Conservation (phyloP, 179 eudicot genomes). For the Spergularia azorica region DNA sequence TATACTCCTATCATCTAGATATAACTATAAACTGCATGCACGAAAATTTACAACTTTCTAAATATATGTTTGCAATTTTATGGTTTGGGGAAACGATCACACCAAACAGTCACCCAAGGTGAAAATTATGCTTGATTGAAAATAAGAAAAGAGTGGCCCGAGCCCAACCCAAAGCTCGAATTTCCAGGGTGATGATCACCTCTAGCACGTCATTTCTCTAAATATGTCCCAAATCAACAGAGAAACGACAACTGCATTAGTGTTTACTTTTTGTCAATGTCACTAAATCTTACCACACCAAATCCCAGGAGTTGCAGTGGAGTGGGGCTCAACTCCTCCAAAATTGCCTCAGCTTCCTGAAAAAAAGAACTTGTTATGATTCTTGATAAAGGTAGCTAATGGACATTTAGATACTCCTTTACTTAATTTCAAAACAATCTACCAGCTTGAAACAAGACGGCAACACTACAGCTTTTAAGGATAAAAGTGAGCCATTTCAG, state of each 20-base stretch:
- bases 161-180: too few relatives aligned
- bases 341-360: constrained; percentile 95
- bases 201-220: constrained; percentile 3
- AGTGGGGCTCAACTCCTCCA: constrained; percentile 76
- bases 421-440: neutral
- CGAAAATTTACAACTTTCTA: too few relatives aligned
- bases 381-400: neutral
- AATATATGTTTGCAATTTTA: neutral
- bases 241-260: constrained; percentile 1
- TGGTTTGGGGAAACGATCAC: neutral
- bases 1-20: too few relatives aligned
- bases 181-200: too few relatives aligned
- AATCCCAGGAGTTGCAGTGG: constrained; percentile 67
- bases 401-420: neutral
- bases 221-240: neutral
- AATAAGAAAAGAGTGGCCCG: too few relatives aligned
- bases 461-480: neutral
- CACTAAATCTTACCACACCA: constrained; percentile 62
- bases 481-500: neutral
- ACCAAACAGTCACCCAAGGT: neutral
- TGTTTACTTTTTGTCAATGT: constrained; percentile 13
- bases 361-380: neutral
- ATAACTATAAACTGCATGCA: too few relatives aligned
- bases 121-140: neutral
- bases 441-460: neutral